phyloP scores from a whole-genome alignment of 768 basidiomycete species.

The Tricholoma furcatifolium region DNA sequence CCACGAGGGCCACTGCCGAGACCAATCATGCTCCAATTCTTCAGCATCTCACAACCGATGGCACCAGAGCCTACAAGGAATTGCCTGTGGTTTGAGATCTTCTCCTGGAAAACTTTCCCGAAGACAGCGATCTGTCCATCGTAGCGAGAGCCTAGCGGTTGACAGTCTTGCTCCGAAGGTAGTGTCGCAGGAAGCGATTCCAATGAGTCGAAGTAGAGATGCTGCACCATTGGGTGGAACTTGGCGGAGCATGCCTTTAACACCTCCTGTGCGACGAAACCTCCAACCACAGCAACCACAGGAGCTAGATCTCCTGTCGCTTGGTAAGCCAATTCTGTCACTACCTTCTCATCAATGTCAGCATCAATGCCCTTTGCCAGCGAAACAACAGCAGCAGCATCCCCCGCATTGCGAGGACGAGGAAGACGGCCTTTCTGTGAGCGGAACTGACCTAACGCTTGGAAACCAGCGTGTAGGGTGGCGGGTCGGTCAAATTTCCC shows the following conservation, averaged over 20 bases:
- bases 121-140: slow-evolving; percentile 97
- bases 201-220: slow-evolving; percentile 96
- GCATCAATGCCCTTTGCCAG: slow-evolving; percentile 77
- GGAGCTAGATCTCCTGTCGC: slow-evolving; percentile 90
- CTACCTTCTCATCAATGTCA: slow-evolving; percentile 77
- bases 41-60: slow-evolving; percentile 99
- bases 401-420: slow-evolving; percentile 76
- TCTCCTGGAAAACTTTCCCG: slow-evolving; percentile 89
- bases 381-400: slow-evolving; percentile 69
- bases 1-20: slow-evolving; percentile 79
- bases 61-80: slow-evolving; percentile 99
- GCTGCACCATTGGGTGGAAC: slow-evolving; percentile 95
- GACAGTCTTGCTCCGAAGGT: slow-evolving; percentile 82
- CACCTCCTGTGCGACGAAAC: slow-evolving; percentile 97
- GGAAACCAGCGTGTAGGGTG: slow-evolving; percentile 91
- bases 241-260: slow-evolving; percentile 97
- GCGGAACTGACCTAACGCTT: slow-evolving; percentile 82
- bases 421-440: slow-evolving; percentile 69
- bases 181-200: slow-evolving; percentile 82
- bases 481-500: slow-evolving; percentile 94
- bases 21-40: slow-evolving; percentile 99
- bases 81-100: slow-evolving; percentile 84
- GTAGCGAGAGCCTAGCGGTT: slow-evolving; percentile 80
- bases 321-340: slow-evolving; percentile 88
- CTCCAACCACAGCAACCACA: slow-evolving; percentile 90